phyloP scores from a whole-genome alignment of 768 basidiomycete genomes.

The Tephrocybe rancida region DNA sequence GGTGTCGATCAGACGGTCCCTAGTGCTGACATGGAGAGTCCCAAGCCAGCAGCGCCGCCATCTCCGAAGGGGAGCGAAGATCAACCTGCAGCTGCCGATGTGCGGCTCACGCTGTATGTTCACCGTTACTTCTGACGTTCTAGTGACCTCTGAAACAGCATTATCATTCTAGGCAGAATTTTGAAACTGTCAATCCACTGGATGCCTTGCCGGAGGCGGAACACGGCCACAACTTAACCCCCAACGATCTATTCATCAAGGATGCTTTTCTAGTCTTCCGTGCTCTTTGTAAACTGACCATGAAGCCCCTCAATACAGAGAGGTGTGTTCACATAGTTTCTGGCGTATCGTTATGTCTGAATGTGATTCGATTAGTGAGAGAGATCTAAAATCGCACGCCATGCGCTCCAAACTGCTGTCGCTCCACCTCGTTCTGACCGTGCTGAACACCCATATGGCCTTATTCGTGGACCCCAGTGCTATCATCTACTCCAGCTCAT shows the following conservation, averaged over 20 bases:
- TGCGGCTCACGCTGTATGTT: constrained; percentile 19
- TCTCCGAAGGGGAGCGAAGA: constrained; percentile 2
- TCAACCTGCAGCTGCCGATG: not conserved
- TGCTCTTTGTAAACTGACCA: constrained; percentile 95
- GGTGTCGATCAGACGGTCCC: not conserved
- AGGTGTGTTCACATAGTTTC: constrained; percentile 53
- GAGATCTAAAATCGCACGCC: constrained; percentile 93
- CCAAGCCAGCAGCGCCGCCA: constrained; percentile 11
- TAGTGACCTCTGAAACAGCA: not conserved
- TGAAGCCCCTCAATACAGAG: constrained; percentile 94
- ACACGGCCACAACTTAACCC: constrained; percentile 53
- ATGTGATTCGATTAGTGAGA: constrained; percentile 60
- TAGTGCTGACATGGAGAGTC: constrained; percentile 6
- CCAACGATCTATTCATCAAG: constrained; percentile 92
- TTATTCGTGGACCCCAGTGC: constrained; percentile 87
- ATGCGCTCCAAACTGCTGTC: constrained; percentile 97
- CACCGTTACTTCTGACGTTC: not conserved
- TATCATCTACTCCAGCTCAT: constrained; percentile 91
- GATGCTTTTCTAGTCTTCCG: constrained; percentile 98
- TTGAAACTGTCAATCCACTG: constrained; percentile 35
- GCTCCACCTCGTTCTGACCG: constrained; percentile 89
- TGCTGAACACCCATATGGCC: constrained; percentile 89
- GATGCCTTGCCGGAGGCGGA: constrained; percentile 35
- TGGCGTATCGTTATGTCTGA: not conserved
- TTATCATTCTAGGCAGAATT: constrained; percentile 31